These are phyloP conservation scores for Phtheirospermum japonicum DNA, from an alignment of 257 asterid genomes.

Conservation along the genomic window DNA sequence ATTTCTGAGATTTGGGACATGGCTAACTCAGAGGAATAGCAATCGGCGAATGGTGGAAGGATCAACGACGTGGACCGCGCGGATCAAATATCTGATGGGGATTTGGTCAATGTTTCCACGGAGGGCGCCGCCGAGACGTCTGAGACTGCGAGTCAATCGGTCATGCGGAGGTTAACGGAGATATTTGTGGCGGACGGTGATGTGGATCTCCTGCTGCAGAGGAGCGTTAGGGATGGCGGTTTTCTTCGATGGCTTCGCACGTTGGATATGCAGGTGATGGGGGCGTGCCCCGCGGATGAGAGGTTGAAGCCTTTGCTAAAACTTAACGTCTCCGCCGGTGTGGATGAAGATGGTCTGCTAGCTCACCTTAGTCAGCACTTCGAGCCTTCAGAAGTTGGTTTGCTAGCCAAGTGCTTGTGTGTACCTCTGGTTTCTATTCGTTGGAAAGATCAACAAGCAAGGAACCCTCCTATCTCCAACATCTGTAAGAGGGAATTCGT, in stretches of 20 bases:
- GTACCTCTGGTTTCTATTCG: constrained; percentile 88
- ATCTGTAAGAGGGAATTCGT: constrained; percentile 77
- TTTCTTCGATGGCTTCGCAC: constrained; percentile 75
- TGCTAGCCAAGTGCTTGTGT: constrained; percentile 88
- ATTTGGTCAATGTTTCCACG: too few species aligned
- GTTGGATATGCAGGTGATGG: constrained; percentile 83
- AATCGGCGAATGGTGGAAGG: too few species aligned
- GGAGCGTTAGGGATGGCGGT: constrained; percentile 48
- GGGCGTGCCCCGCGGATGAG: constrained; percentile 97
- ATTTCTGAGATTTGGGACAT: too few species aligned
- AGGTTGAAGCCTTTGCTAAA: constrained; percentile 92
- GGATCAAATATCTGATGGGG: too few species aligned
- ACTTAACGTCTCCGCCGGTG: constrained; percentile 61
- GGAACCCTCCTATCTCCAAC: constrained; percentile 74
- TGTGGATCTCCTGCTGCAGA: constrained; percentile 61
- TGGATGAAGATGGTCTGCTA: constrained; percentile 72
- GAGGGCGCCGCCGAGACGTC: too few species aligned
- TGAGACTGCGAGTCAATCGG: too few species aligned
- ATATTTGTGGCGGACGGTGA: constrained; percentile 50
- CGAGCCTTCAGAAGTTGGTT: constrained; percentile 86
- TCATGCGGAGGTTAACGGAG: constrained; percentile 50
- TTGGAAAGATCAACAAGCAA: constrained; percentile 76
- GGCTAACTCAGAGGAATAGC: too few species aligned
- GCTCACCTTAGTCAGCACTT: constrained; percentile 83
- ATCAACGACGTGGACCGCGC: too few species aligned